Evolutionary conservation across 441 rosid species (phyloP).

Genomic region (Euphorbia corollata): DNA sequence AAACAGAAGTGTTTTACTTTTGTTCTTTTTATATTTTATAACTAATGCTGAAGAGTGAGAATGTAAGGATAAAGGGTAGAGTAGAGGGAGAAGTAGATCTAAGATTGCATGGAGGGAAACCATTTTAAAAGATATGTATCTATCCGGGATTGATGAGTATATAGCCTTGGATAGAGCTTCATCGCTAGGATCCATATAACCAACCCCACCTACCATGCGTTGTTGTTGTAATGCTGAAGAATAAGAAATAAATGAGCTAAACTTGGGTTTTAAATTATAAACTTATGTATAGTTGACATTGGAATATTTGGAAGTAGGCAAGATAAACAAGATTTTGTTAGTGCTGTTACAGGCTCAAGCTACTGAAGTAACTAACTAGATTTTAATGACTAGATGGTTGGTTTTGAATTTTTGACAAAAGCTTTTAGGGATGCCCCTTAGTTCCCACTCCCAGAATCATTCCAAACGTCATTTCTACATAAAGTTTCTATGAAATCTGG

Average conservation of each 20-base stretch:
- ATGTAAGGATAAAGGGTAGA: no score
- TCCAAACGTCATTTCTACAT: not conserved
- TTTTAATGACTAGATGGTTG: not conserved
- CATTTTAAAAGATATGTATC: no score
- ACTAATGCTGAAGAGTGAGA: no score
- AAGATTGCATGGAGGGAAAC: no score
- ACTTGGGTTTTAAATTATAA: no score
- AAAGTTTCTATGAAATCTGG: not conserved
- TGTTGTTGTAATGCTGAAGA: not conserved
- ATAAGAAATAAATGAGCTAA: not conserved
- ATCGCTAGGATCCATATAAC: no score
- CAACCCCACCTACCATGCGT: no score
- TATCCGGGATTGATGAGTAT: no score
- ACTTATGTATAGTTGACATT: no score
- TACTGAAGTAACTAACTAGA: not conserved
- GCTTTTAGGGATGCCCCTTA: not conserved
- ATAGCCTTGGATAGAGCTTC: no score
- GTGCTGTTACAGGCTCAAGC: not conserved
- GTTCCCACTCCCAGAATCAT: not conserved
- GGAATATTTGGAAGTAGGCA: not conserved
- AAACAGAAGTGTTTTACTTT: not conserved
- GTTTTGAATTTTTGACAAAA: not conserved
- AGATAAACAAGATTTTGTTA: not conserved
- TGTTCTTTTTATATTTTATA: not conserved
- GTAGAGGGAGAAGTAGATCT: no score